These are phyloP conservation scores for Alternaria dauci DNA, from an alignment of 2,329 filamentous ascomycete genomes.

Conservation along the genomic window DNA sequence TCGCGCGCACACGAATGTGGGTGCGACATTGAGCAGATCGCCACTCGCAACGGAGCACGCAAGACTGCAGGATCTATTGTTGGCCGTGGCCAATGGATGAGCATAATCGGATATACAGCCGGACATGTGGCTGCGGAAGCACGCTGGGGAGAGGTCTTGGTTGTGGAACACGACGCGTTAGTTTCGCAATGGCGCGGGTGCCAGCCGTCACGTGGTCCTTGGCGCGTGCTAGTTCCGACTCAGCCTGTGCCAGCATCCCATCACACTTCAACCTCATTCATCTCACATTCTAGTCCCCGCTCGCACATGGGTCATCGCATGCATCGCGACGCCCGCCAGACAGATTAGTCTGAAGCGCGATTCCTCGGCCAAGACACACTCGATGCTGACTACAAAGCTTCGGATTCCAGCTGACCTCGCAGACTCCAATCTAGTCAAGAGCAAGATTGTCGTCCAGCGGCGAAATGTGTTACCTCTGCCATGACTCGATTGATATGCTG, in stretches of 20 bases:
- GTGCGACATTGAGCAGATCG: neutral
- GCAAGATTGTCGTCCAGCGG: neutral
- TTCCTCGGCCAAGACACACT: neutral
- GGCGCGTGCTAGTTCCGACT: neutral
- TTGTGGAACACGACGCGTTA: neutral
- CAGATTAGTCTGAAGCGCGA: neutral
- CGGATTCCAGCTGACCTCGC: neutral
- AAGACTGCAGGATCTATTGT: neutral
- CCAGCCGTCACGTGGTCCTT: neutral
- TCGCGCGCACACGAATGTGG: neutral
- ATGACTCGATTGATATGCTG: neutral
- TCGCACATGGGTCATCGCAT: neutral
- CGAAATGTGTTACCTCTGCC: neutral
- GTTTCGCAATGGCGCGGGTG: neutral
- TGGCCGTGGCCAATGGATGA: neutral
- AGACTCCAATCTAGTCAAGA: neutral
- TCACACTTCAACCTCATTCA: neutral
- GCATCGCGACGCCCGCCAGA: neutral
- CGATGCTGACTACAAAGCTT: neutral
- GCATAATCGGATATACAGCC: neutral
- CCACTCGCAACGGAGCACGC: accelerated
- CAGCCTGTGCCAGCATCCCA: neutral
- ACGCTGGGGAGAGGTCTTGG: neutral
- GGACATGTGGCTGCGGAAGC: neutral
- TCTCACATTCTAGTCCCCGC: neutral